phyloP scores from a whole-genome alignment of 768 basidiomycete species.

The Lyophyllum atratum region DNA sequence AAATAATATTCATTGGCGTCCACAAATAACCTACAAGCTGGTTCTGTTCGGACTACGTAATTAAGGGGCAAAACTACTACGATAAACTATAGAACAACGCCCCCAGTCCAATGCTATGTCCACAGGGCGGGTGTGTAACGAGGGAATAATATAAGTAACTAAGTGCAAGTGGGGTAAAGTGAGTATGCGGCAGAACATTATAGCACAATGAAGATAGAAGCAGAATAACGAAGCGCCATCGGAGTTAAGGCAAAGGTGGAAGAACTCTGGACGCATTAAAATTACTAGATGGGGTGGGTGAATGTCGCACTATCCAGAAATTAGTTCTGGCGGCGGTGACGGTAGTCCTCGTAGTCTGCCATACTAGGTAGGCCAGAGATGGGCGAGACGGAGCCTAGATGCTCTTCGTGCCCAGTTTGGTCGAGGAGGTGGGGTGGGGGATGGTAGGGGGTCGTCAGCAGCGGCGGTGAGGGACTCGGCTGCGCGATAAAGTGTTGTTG shows the following conservation, averaged over 20 bases:
- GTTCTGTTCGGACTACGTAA: constrained; percentile 6
- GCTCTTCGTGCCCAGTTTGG: constrained; percentile 1
- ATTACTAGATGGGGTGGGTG: neutral
- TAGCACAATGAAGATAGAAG: constrained; percentile 1
- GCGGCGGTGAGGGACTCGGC: constrained; percentile 24
- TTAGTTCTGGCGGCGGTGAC: constrained; percentile 2
- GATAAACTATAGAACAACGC: constrained; percentile 17
- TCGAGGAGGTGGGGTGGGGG: constrained; percentile 20
- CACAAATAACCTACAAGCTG: neutral
- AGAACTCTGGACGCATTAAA: constrained; percentile 3
- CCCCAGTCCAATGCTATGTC: neutral
- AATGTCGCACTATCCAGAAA: neutral
- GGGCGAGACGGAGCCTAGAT: constrained; percentile 10
- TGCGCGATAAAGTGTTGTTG: constrained; percentile 14
- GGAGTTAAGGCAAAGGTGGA: neutral
- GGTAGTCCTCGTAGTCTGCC: constrained; percentile 2
- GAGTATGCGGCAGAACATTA: neutral
- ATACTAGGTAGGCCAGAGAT: constrained; percentile 16
- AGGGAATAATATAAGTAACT: constrained; percentile 8
- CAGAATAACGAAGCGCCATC: neutral
- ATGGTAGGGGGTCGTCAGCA: constrained; percentile 30
- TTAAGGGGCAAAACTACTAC: constrained; percentile 13
- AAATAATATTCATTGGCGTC: constrained; percentile 5
- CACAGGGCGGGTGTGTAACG: constrained; percentile 3
- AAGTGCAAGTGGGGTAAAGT: neutral